phyloP scores from a whole-genome alignment of 257 asterid genomes.

The Plantago elongata region DNA sequence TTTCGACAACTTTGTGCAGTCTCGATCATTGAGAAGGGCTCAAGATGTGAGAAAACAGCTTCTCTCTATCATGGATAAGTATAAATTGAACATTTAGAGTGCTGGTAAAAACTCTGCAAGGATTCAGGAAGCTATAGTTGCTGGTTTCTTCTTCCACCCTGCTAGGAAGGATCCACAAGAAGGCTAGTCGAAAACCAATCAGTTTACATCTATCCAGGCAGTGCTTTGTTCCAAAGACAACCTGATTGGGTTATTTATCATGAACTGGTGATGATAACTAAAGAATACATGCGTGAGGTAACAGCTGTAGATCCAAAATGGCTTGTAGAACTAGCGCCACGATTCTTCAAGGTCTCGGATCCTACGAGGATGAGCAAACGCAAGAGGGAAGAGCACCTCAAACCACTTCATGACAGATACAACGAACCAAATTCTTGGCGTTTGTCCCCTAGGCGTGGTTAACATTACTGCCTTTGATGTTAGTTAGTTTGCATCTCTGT shows the following conservation, averaged over 20 bases:
- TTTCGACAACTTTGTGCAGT: conserved; percentile 82
- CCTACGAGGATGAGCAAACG: conserved; percentile 95
- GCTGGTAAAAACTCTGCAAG: conserved; percentile 75
- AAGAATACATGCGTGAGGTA: conserved; percentile 94
- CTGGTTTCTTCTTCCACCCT: conserved; percentile 88
- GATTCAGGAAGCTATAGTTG: conserved; percentile 79
- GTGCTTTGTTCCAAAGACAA: conserved; percentile 83
- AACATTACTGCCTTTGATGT: conserved; percentile 16
- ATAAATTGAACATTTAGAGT: conserved; percentile 70
- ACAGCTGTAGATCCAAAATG: conserved; percentile 85
- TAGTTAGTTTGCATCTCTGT: too few species aligned
- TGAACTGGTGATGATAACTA: conserved; percentile 86
- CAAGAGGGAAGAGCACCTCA: conserved; percentile 89
- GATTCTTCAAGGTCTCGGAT: conserved; percentile 81
- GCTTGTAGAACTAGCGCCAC: conserved; percentile 90
- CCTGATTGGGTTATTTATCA: conserved; percentile 96
- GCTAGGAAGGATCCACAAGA: conserved; percentile 63
- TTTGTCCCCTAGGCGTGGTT: conserved; percentile 83
- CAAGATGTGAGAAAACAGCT: conserved; percentile 87
- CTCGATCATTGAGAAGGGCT: conserved; percentile 71
- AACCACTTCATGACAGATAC: conserved; percentile 85
- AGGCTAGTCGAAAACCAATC: conserved; percentile 94
- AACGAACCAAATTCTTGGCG: conserved; percentile 95
- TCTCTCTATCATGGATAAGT: conserved; percentile 86
- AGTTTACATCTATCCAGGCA: conserved; percentile 90